Base-by-base conservation (phyloP, 2,329 filamentous ascomycete genomes). In the Fusarium brachygibbosum region DNA sequence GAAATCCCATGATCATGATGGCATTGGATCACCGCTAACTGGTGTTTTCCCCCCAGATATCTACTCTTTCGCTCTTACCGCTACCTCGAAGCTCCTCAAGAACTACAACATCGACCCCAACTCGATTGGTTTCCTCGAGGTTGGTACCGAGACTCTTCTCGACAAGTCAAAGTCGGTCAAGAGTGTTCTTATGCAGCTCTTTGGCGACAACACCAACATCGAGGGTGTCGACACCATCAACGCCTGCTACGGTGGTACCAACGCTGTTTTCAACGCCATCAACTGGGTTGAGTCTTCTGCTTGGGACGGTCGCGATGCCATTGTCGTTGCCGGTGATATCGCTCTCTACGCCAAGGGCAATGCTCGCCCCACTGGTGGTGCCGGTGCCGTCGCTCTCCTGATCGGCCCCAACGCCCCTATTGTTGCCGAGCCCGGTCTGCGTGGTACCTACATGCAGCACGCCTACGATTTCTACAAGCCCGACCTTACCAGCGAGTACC, bases 101-200 rank as follows among this genome's bases (percentile, higher is more conserved):
- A 95, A 95, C 81, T 94, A 95, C 87, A 89, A 90, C 76, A 90
- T 96, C 82, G 92, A 96, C 81, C 82, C 88, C 77, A 90, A 91
- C 81, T 89, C 89, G 68, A 89, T 95, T 78, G 92, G 92, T 73
- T 91, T 92, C 75, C 86, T 95, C 76, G 92, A 95, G 84, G 92
- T 95, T 76, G 92, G 92, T 76, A 95, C 92, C 56, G 92, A 95
- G 86, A 95, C 92, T 70, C 85, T 95, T 58, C 85, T 95, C 77
- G 92, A 95, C 87, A 95, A 95, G 86, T 94, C 92, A 79, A 95
- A 95, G 87, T 94, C 92, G 45, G 92, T 94, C 84, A 95, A 95
- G 87, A 91, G 91, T 31, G 91, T 95, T 67, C 84, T 95, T 71
- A 95, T 95, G 92, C 92, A 94, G 85, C 86, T 95, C 45, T 94